Percentiles rank a stretch among this genome's conserved stretches.
phyloP scores from a whole-genome alignment of 106 monocot genomes.

The Agapanthus africanus region DNA sequence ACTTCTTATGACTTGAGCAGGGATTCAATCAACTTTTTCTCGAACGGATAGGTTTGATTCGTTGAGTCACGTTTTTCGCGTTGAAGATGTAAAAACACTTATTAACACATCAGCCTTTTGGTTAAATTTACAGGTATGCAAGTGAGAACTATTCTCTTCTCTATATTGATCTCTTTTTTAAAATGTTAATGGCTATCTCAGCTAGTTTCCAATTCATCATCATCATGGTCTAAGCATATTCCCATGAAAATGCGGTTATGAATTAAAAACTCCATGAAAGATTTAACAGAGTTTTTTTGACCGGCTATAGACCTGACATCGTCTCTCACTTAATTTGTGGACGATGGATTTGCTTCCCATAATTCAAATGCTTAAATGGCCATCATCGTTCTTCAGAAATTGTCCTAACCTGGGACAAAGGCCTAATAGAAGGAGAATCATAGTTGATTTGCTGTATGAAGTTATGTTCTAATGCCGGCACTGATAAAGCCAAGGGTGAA shows the following conservation, averaged over 20 bases:
- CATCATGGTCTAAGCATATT: too few relatives aligned
- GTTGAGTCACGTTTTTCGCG: background rate
- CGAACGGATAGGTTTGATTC: slow-evolving; percentile 20
- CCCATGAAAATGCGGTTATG: too few relatives aligned
- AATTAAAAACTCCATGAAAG: too few relatives aligned
- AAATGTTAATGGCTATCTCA: too few relatives aligned
- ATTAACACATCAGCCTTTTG: slow-evolving; percentile 39
- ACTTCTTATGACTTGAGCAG: too few relatives aligned
- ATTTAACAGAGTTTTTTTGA: too few relatives aligned
- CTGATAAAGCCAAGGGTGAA: background rate
- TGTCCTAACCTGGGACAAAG: too few relatives aligned
- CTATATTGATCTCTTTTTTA: background rate
- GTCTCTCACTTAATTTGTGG: too few relatives aligned
- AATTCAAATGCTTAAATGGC: too few relatives aligned
- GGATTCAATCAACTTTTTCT: background rate
- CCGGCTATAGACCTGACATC: too few relatives aligned
- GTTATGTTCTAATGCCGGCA: background rate
- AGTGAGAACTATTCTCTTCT: background rate
- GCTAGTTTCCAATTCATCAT: background rate
- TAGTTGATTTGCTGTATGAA: background rate
- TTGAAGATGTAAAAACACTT: slow-evolving; percentile 2
- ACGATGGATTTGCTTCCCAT: too few relatives aligned
- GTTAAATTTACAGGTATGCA: slow-evolving; percentile 77
- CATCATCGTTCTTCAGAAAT: too few relatives aligned
- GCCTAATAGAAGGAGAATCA: background rate